These are phyloP conservation scores for Aquilaria agallochum DNA, from an alignment of 441 rosid genomes.

Conservation along the genomic window DNA sequence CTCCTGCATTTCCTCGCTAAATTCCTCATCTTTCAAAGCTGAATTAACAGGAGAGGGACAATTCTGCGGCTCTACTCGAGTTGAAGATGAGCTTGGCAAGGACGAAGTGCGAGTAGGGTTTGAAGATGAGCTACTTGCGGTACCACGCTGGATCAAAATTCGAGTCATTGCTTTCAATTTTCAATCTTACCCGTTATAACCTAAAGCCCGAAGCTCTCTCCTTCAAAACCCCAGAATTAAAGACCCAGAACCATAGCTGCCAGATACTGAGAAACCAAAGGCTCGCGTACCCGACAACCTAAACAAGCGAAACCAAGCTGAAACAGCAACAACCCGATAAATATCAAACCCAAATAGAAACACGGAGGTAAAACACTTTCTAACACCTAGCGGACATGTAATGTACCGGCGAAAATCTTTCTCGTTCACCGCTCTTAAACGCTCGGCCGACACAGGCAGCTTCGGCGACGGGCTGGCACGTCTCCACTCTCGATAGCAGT, in stretches of 20 bases:
- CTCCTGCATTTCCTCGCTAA: conserved; percentile 46
- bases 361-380: no score
- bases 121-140: conserved; percentile 69
- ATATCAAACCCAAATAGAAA: no score
- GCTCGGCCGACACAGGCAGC: no score
- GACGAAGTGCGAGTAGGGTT: conserved; percentile 58
- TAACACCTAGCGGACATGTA: no score
- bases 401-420: no score
- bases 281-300: no score
- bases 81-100: conserved; percentile 47
- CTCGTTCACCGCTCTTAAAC: no score
- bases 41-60: conserved; percentile 34
- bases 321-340: no score
- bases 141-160: conserved; percentile 85
- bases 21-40: conserved; percentile 52
- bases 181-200: conserved; percentile 16
- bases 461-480: no score
- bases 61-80: conserved; percentile 48
- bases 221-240: conserved; percentile 30
- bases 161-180: conserved; percentile 62
- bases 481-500: no score
- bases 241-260: conserved; percentile 25
- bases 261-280: no score
- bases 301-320: no score
- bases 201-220: conserved; percentile 9